Base-by-base conservation (phyloP, 805 yeast species). In the Barnettozyma salicaria region DNA sequence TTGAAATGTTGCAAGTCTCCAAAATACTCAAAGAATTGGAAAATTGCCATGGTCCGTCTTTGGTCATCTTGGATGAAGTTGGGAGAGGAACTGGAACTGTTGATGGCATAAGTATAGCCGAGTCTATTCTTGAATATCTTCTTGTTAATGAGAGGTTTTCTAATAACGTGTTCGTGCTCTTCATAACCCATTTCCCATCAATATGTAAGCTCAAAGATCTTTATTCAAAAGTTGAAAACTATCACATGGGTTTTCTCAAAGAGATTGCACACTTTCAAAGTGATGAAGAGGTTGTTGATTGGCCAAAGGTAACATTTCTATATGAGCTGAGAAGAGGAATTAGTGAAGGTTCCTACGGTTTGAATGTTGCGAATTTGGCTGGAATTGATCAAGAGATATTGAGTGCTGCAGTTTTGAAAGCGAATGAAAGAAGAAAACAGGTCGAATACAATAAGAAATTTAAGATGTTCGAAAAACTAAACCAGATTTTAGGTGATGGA, bases 31-130 rank as follows among this genome's bases (percentile, higher is more conserved):
- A 81, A 27, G 37, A 34, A 41, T 63, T 92, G 36, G 76, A 81
- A 7, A 19, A 28, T 4, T 30, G 33, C 32, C 72, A 89, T 1
- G 65, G 70, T 17, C 80, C 82, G 43, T 84, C 96, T 5, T 67
- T 92, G 36, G 77, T 92, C 30, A 78, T 92, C 11, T 77, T 92
- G 39, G 99, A 92, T 60, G 99, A 92, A 59, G 75, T 92, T 33
- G 99, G 99, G 3, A 74, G 98, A 54, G 72, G 74, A 6, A 68
- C 74, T 1, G 70, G 79, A 22, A 84, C 98, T 0, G 87, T 88
- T 57, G 99, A 92, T 61, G 99, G 99, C 0, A 92, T 92, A 61
- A 96, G 97, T 0, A 70, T 92, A 24, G 99, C 99, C 0, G 88
- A 95, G 84, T 80, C 97, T 0, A 90, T 92, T 35, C 80, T 90